Conservation (phyloP, 169 alveolate species). For the Eimeria necatrix region DNA sequence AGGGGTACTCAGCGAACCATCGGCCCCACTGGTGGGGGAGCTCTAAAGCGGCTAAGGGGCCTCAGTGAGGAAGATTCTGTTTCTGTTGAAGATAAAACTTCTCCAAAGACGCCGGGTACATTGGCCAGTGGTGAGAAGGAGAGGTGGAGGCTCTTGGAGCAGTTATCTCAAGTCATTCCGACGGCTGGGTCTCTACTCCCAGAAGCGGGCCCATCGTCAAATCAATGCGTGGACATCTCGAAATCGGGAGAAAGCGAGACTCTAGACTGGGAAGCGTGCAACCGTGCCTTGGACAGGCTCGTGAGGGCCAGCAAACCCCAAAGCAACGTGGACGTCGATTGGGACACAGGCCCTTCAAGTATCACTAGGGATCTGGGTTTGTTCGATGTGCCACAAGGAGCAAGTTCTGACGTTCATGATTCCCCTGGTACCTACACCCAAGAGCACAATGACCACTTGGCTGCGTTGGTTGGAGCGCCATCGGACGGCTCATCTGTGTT, state of each 20-base stretch:
- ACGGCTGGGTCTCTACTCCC: slow-evolving; percentile 51
- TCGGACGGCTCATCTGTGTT: background rate
- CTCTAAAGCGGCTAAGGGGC: slow-evolving; percentile 39
- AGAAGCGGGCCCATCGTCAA: background rate
- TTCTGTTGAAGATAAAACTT: background rate
- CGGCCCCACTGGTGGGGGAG: slow-evolving; percentile 13
- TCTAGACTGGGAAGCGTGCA: slow-evolving; percentile 68
- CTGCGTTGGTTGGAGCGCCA: background rate
- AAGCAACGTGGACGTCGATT: background rate
- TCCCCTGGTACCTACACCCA: background rate
- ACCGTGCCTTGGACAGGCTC: slow-evolving; percentile 45
- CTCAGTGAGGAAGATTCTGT: background rate
- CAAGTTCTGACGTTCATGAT: background rate
- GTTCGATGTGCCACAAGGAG: slow-evolving; percentile 39
- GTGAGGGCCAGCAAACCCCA: slow-evolving; percentile 51
- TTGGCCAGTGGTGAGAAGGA: slow-evolving; percentile 26
- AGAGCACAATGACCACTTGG: background rate
- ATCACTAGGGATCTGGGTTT: slow-evolving; percentile 11
- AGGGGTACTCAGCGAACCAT: background rate
- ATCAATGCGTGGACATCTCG: background rate
- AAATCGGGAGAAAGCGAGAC: background rate
- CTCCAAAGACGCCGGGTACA: background rate
- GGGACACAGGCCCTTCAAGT: slow-evolving; percentile 41
- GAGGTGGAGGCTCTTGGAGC: slow-evolving; percentile 49
- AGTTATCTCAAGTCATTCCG: slow-evolving; percentile 62